These are phyloP conservation scores for Paxillus involutus DNA, from an alignment of 768 basidiomycete species.

Conservation along the genomic window DNA sequence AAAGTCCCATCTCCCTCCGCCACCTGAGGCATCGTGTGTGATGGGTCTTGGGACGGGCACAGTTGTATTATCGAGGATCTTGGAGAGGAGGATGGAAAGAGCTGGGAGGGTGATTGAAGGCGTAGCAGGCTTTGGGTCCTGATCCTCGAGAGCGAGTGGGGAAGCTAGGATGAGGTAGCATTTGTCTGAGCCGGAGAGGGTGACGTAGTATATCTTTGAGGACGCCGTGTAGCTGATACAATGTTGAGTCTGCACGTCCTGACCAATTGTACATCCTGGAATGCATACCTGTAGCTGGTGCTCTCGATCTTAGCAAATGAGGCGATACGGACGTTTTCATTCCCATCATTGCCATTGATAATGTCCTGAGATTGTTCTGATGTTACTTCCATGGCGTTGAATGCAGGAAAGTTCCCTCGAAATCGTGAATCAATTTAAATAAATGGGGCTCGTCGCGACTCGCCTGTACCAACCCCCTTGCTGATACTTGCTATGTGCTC, in stretches of 20 bases:
- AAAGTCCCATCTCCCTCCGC: conserved; percentile 20
- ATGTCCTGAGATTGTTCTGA: conserved; percentile 31
- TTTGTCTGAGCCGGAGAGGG: conserved; percentile 16
- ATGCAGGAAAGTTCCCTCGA: neutral
- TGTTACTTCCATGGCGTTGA: conserved; percentile 16
- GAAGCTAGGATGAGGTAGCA: conserved; percentile 30
- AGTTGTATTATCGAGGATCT: conserved; percentile 43
- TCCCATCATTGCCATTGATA: conserved; percentile 23
- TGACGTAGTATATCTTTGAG: conserved; percentile 29
- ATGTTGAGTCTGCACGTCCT: neutral
- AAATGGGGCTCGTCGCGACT: neutral
- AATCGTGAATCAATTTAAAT: neutral
- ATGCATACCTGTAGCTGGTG: conserved; percentile 32
- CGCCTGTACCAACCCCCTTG: no score
- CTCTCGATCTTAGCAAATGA: conserved; percentile 23
- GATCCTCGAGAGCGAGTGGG: conserved; percentile 11
- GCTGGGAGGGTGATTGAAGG: conserved; percentile 30
- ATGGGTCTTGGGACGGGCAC: conserved; percentile 51
- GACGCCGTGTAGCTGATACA: conserved; percentile 26
- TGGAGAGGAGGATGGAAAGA: conserved; percentile 39
- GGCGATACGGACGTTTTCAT: conserved; percentile 6
- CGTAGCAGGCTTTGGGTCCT: neutral
- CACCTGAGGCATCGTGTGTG: conserved; percentile 43
- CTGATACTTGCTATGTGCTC: no score
- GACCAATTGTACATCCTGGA: neutral